Percentiles rank a stretch among this genome's conserved stretches.
Conservation (phyloP, 2,329 filamentous ascomycete genomes). For the Eurotiales sp. region DNA sequence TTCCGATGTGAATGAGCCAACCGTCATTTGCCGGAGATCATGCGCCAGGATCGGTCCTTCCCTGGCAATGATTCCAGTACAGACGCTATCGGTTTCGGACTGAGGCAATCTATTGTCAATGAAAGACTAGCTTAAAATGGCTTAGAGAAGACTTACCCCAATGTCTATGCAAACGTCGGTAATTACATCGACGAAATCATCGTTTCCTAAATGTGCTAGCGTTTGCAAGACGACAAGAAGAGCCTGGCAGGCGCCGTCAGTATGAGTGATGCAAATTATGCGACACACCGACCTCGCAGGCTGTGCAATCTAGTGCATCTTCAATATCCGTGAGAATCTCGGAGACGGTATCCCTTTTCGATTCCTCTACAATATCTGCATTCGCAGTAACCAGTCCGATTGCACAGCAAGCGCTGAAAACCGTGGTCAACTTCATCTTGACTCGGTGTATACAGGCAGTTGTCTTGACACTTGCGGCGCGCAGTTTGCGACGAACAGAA, state of each 20-base stretch:
- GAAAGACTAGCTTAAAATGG: neutral
- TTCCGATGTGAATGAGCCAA: constrained; percentile 50
- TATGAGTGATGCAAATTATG: neutral
- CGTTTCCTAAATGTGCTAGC: constrained; percentile 42
- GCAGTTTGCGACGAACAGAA: too few relatives aligned
- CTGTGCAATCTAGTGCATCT: neutral
- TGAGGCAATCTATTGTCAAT: constrained; percentile 22
- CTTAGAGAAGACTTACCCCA: constrained; percentile 24
- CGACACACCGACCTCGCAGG: neutral
- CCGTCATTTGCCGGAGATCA: constrained; percentile 44
- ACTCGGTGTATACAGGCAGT: neutral
- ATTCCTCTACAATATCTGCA: neutral
- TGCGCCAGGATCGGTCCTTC: constrained; percentile 55
- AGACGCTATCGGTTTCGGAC: constrained; percentile 55
- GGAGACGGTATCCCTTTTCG: neutral
- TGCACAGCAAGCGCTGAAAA: neutral
- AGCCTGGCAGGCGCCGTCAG: constrained; percentile 18
- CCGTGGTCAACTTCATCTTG: neutral
- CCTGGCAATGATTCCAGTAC: constrained; percentile 48
- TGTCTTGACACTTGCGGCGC: too few relatives aligned
- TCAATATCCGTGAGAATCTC: neutral
- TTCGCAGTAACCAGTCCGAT: neutral
- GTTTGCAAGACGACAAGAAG: constrained; percentile 43
- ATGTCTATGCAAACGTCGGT: constrained; percentile 34
- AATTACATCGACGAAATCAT: constrained; percentile 37